These are phyloP conservation scores for Cryptosporidium canis DNA, from an alignment of 169 alveolate species.

Conservation along the genomic window DNA sequence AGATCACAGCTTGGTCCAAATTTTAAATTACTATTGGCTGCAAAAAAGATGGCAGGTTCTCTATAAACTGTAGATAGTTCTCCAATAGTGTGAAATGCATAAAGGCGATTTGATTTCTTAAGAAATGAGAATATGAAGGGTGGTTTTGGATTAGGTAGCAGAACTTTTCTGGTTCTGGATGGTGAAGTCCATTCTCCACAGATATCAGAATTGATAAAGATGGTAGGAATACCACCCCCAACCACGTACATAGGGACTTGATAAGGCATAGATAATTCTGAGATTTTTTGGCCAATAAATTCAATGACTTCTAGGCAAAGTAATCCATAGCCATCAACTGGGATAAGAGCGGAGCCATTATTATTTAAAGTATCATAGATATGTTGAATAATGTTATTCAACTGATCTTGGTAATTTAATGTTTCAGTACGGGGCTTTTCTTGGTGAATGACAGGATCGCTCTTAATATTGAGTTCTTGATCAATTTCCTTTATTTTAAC, in stretches of 20 bases:
- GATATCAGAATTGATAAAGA: slow-evolving; percentile 41
- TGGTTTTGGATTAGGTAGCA: slow-evolving; percentile 69
- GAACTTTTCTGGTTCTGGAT: slow-evolving; percentile 29
- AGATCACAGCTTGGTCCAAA: slow-evolving; percentile 54
- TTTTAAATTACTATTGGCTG: slow-evolving; percentile 18
- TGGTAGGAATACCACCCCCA: slow-evolving; percentile 63
- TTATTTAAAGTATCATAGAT: slow-evolving; percentile 22
- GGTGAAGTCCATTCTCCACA: slow-evolving; percentile 60
- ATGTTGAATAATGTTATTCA: slow-evolving; percentile 4
- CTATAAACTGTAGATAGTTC: slow-evolving; percentile 64
- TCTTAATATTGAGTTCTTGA: neutral
- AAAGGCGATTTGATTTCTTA: slow-evolving; percentile 33
- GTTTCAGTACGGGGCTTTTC: neutral
- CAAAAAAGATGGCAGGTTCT: slow-evolving; percentile 67
- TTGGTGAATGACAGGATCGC: neutral
- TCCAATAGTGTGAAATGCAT: slow-evolving; percentile 34
- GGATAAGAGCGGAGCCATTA: slow-evolving; percentile 42
- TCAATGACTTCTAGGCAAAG: slow-evolving; percentile 51
- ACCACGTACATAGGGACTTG: slow-evolving; percentile 63
- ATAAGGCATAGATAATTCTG: slow-evolving; percentile 15
- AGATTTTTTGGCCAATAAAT: slow-evolving; percentile 53
- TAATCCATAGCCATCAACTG: slow-evolving; percentile 43
- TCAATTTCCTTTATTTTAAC: neutral
- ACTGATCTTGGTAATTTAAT: neutral
- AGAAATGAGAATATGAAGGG: slow-evolving; percentile 53